A percentile compares a stretch with the other conserved stretches of the same genome.
These are phyloP conservation scores for Dactylellina sp. DNA, from an alignment of 2,329 filamentous ascomycete species.

Conservation along the genomic window DNA sequence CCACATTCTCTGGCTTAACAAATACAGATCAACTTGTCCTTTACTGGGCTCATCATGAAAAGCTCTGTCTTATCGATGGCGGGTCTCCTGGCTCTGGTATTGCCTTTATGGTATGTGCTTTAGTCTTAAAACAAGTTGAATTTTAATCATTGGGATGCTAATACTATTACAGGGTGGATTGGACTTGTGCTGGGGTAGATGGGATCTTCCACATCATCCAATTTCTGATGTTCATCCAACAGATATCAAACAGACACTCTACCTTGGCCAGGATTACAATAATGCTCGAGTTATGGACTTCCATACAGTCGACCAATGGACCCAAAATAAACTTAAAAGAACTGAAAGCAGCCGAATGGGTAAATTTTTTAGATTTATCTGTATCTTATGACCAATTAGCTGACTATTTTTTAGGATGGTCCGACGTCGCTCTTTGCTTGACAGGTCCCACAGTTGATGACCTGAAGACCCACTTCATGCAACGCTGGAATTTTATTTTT, in stretches of 20 bases:
- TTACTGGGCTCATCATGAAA: slow-evolving; percentile 95
- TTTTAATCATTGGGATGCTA: background rate
- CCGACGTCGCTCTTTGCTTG: slow-evolving; percentile 82
- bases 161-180: slow-evolving; percentile 68
- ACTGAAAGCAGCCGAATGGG: slow-evolving; percentile 83
- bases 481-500: slow-evolving; percentile 92
- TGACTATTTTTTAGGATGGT: slow-evolving; percentile 71
- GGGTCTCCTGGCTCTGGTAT: slow-evolving; percentile 64
- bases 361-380: background rate
- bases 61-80: slow-evolving; percentile 85
- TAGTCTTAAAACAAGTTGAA: background rate
- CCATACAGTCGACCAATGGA: slow-evolving; percentile 79
- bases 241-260: slow-evolving; percentile 79
- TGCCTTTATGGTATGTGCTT: slow-evolving; percentile 78
- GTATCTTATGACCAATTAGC: background rate
- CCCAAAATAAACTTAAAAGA: slow-evolving; percentile 87
- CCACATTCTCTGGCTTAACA: slow-evolving; percentile 63
- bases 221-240: slow-evolving; percentile 86
- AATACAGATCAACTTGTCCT: slow-evolving; percentile 85
- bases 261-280: slow-evolving; percentile 93
- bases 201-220: slow-evolving; percentile 87
- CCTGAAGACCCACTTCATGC: slow-evolving; percentile 80
- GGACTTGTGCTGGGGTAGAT: slow-evolving; percentile 87
- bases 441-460: slow-evolving; percentile 80
- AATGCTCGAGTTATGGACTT: slow-evolving; percentile 88